phyloP scores from a whole-genome alignment of 2,329 filamentous ascomycete genomes.

The Paracamarosporium sp. region DNA sequence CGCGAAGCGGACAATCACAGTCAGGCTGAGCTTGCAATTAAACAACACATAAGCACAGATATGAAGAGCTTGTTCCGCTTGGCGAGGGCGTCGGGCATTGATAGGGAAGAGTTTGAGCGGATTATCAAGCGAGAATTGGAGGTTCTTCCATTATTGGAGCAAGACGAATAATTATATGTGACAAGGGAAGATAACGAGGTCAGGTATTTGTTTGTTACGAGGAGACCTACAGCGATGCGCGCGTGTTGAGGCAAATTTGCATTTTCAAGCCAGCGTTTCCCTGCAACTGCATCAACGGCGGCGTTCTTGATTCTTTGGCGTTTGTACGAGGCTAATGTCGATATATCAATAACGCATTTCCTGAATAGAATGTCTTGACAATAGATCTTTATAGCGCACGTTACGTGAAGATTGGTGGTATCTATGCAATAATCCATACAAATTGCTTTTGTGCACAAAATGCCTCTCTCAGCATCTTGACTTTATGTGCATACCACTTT shows the following conservation, averaged over 20 bases:
- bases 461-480: not conserved
- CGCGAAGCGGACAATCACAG: constrained; percentile 63
- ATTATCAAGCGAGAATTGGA: constrained; percentile 76
- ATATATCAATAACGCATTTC: not conserved
- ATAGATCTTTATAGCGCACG: not conserved
- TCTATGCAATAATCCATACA: not conserved
- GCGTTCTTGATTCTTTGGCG: not conserved
- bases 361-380: not conserved
- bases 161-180: constrained; percentile 51
- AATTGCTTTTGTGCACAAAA: too few species aligned
- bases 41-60: constrained; percentile 78
- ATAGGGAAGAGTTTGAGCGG: constrained; percentile 75
- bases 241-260: not conserved
- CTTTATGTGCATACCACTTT: not conserved
- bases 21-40: constrained; percentile 74
- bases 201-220: not conserved
- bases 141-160: constrained; percentile 72
- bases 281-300: constrained; percentile 1
- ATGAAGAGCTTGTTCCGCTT: constrained; percentile 79
- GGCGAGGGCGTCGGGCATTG: constrained; percentile 74
- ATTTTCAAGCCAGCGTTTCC: constrained; percentile 1
- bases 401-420: not conserved
- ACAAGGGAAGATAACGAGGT: not conserved
- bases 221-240: not conserved
- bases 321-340: not conserved